These are phyloP conservation scores for Pichia nanzhaoensis DNA, from an alignment of 805 yeast species.

Conservation along the genomic window DNA sequence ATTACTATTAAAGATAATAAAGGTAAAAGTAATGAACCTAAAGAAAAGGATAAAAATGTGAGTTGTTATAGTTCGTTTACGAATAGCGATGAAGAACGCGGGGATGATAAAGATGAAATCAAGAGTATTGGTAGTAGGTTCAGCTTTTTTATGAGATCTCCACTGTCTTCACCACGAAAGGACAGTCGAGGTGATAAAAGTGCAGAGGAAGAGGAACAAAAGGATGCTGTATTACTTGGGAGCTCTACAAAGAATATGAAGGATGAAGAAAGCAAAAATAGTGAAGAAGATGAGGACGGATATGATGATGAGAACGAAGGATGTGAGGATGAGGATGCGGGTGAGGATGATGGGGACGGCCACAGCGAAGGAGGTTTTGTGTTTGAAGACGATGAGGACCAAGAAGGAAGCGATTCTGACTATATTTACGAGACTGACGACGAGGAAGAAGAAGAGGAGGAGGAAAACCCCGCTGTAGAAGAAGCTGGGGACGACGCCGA, in stretches of 20 bases:
- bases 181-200: not conserved
- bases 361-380: too few relatives aligned
- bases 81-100: not conserved
- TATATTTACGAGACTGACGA: slow-evolving; percentile 13
- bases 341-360: slow-evolving; percentile 26
- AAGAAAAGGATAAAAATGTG: too few relatives aligned
- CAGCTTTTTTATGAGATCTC: slow-evolving; percentile 9
- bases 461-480: slow-evolving; percentile 13
- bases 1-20: too few relatives aligned
- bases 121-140: slow-evolving; percentile 7
- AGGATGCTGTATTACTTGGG: not conserved
- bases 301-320: not conserved
- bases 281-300: not conserved
- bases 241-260: not conserved
- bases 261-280: not conserved
- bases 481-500: slow-evolving; percentile 4
- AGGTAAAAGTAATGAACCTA: too few relatives aligned
- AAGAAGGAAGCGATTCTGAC: slow-evolving; percentile 10
- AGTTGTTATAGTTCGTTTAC: too few relatives aligned
- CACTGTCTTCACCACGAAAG: slow-evolving; percentile 5
- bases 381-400: slow-evolving; percentile 23
- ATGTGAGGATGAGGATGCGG: slow-evolving; percentile 15
- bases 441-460: slow-evolving; percentile 20
- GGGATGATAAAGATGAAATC: slow-evolving; percentile 1
- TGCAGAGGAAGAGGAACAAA: not conserved